Evolutionary conservation across 176 grass and related monocot genomes (phyloP), one percentile per base, ranked within the genome.

Genomic region (Oryza rufipogon): DNA sequence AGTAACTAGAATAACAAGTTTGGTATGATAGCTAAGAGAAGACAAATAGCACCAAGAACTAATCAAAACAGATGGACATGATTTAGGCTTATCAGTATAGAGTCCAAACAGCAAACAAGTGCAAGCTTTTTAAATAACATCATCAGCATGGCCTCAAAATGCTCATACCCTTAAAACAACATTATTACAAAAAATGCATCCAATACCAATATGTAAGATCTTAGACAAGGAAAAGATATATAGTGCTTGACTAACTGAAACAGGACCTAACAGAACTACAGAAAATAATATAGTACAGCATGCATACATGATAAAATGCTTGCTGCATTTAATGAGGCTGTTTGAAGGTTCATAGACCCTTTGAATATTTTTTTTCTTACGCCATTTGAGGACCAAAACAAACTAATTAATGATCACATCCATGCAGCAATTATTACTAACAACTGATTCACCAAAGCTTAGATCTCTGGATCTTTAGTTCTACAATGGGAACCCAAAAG

Each of bases 41-140:
- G 28, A 75, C 7, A 75, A 48, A 51, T 33, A 51, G 19, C 8
- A 73, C 19, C 36, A 82, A 64, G 2, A 11, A 60, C 22, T 38
- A 82, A 16, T 6, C 32, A 41, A 54, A 73, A 82, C 51, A 82
- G 36, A 73, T 63, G 38, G 15, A 47, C 69, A 73, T 45, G 69
- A 16, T 32, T 32, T 32, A 32, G 30, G 30, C 30, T 32, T 32
- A 32, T 32, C 30, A 32, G 30, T 32, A 32, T 32, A 32, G 30
- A 32, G 30, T 32, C 30, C 30, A 32, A 32, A 32, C 30, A 32
- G 30, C 30, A 3, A 32, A 32, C 30, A 32, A 32, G 30, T 32
- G 30, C 76, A 45, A 79, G 38, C 2, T 2, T 66, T 80, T 80
- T 3, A 51, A 69, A 28, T 68, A 68, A 65, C 58, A 83, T 74